Conservation (phyloP, 2,329 filamentous ascomycete genomes). For the Microsporum ferrugineum region DNA sequence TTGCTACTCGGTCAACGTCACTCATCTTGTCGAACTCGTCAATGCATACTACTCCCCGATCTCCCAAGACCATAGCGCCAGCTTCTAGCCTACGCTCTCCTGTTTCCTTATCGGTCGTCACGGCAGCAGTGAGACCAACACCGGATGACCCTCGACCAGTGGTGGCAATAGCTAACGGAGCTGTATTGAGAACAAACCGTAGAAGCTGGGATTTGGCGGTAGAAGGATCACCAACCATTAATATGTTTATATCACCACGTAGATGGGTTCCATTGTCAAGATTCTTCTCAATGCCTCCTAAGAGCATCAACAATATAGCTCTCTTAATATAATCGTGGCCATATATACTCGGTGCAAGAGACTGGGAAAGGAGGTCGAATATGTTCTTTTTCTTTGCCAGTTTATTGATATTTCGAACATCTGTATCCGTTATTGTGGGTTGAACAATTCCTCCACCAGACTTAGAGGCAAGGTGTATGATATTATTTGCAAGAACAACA, state of each 20-base stretch:
- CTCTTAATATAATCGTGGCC: conserved; percentile 98
- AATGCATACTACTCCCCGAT: conserved; percentile 95
- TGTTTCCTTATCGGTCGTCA: conserved; percentile 94
- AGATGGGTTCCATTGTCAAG: conserved; percentile 95
- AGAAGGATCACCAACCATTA: conserved; percentile 98
- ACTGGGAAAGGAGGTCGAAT: conserved; percentile 86
- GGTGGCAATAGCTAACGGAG: conserved; percentile 89
- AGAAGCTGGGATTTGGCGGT: conserved; percentile 97
- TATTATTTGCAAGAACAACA: conserved; percentile 82
- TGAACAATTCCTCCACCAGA: conserved; percentile 89
- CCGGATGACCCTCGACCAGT: conserved; percentile 94
- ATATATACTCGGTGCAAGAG: conserved; percentile 89
- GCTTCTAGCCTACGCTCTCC: conserved; percentile 89
- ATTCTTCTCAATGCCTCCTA: conserved; percentile 97
- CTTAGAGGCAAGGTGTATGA: conserved; percentile 90
- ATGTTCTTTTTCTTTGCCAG: conserved; percentile 87
- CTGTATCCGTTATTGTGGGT: conserved; percentile 84
- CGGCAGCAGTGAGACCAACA: conserved; percentile 92
- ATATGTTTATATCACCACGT: conserved; percentile 95
- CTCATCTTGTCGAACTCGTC: conserved; percentile 99
- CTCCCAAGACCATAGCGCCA: conserved; percentile 95
- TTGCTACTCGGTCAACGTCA: conserved; percentile 91
- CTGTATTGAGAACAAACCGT: conserved; percentile 93
- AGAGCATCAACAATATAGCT: conserved; percentile 85
- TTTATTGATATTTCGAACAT: conserved; percentile 98